Evolutionary conservation across 2,329 filamentous ascomycete genomes (phyloP).

Genomic region (Westerdykella aurantiaca): DNA sequence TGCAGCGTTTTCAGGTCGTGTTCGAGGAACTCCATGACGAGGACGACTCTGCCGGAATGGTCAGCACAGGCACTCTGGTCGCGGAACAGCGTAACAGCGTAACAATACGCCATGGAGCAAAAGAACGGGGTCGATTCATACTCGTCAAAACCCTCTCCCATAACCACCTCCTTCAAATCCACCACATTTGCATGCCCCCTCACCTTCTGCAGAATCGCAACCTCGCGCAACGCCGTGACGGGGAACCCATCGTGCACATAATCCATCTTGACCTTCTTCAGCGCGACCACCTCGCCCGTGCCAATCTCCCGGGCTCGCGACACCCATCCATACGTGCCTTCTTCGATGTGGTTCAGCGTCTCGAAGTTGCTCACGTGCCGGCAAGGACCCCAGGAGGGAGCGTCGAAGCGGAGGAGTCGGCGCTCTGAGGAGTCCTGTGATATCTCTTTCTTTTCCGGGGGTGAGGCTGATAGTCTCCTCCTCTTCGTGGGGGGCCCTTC

Average conservation of each 20-base stretch:
- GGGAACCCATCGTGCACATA: constrained; percentile 73
- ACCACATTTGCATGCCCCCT: constrained; percentile 74
- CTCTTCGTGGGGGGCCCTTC: constrained; percentile 50
- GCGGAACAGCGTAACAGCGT: too few species aligned
- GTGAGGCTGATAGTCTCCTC: constrained; percentile 51
- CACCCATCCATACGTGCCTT: constrained; percentile 94
- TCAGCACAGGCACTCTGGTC: too few species aligned
- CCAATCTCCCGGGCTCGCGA: constrained; percentile 70
- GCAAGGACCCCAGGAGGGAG: constrained; percentile 62
- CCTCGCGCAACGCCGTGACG: constrained; percentile 88
- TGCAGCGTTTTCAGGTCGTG: constrained; percentile 93
- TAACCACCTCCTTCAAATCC: constrained; percentile 72
- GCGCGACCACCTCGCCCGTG: constrained; percentile 75
- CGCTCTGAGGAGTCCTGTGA: constrained; percentile 47
- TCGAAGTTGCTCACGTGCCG: constrained; percentile 83
- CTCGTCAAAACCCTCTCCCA: constrained; percentile 60
- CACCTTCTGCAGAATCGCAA: constrained; percentile 79
- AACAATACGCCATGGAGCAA: neutral
- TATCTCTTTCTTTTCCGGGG: constrained; percentile 50
- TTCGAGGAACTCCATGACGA: constrained; percentile 96
- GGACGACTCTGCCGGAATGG: constrained; percentile 62
- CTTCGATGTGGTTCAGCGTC: constrained; percentile 92
- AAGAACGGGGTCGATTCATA: constrained; percentile 35
- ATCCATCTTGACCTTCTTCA: constrained; percentile 93
- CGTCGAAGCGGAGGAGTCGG: constrained; percentile 66